Conservation (phyloP, 805 yeast genomes). For the Saccharomycopsis sp. region DNA sequence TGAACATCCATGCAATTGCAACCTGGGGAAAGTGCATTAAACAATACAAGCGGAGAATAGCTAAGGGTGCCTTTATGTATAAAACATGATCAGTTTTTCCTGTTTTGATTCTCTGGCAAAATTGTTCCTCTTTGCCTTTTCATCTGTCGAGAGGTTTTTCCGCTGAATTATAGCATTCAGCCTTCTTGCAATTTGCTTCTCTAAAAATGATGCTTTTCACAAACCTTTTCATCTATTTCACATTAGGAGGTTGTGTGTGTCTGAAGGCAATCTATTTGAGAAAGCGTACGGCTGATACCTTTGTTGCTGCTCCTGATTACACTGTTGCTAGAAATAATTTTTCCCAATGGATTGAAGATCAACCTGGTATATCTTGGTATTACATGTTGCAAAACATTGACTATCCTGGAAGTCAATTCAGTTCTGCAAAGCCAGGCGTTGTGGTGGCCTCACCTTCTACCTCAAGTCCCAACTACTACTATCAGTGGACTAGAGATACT, state of each 20-base stretch:
- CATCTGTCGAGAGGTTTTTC: too few relatives aligned
- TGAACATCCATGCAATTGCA: too few relatives aligned
- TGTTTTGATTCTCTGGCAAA: too few relatives aligned
- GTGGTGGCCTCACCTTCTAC: conserved; percentile 65
- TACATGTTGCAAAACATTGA: conserved; percentile 15
- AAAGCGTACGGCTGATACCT: not conserved
- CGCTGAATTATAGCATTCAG: too few relatives aligned
- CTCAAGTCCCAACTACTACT: conserved; percentile 53
- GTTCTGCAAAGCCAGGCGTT: conserved; percentile 36
- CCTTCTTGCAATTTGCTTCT: too few relatives aligned
- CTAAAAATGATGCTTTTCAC: too few relatives aligned
- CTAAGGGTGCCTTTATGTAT: too few relatives aligned
- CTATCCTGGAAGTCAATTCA: conserved; percentile 2
- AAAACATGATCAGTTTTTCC: too few relatives aligned
- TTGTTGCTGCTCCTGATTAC: conserved; percentile 7
- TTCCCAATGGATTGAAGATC: conserved; percentile 7
- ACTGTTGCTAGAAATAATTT: conserved; percentile 6
- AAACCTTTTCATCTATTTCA: too few relatives aligned
- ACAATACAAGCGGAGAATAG: too few relatives aligned
- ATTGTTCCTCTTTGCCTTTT: too few relatives aligned
- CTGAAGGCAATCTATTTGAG: not conserved
- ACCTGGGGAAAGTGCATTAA: too few relatives aligned
- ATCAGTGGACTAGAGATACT: conserved; percentile 67
- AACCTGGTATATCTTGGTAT: conserved; percentile 9
- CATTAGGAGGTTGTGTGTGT: not conserved